These are phyloP conservation scores for Capsella bursapastoris DNA, from an alignment of 345 rosid genomes.

Conservation along the genomic window DNA sequence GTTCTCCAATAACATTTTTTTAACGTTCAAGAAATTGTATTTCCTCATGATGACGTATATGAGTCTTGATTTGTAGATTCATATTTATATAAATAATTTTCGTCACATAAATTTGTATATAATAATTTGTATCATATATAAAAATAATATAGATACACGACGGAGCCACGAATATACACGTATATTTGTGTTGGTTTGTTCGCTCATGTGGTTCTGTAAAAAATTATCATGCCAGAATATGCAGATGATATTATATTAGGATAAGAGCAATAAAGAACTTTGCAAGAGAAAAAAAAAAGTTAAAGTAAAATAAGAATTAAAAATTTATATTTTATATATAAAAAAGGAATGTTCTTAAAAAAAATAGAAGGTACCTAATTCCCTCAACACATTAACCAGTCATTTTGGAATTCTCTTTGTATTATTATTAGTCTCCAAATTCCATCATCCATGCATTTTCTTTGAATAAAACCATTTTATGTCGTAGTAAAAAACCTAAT, in stretches of 20 bases:
- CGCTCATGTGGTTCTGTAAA: slow-evolving; percentile 39
- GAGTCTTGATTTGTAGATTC: too few species aligned
- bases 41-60: too few species aligned
- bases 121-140: too few species aligned
- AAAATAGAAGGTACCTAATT: slow-evolving; percentile 43
- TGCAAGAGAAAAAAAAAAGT: slow-evolving; percentile 29
- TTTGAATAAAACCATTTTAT: slow-evolving; percentile 15
- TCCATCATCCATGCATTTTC: background rate
- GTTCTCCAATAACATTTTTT: too few species aligned
- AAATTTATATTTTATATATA: background rate
- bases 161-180: slow-evolving; percentile 38
- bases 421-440: slow-evolving; percentile 33
- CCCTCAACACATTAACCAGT: slow-evolving; percentile 44
- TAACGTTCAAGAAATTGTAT: too few species aligned
- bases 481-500: background rate
- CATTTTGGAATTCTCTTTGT: slow-evolving; percentile 40
- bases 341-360: slow-evolving; percentile 28
- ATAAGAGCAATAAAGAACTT: slow-evolving; percentile 37
- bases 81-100: too few species aligned
- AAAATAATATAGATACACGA: too few species aligned
- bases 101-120: too few species aligned
- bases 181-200: slow-evolving; percentile 37
- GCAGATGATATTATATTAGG: slow-evolving; percentile 42
- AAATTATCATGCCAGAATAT: slow-evolving; percentile 38
- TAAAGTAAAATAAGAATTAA: slow-evolving; percentile 14